Evolutionary conservation across 2,329 filamentous ascomycete species (phyloP), one percentile per base, ranked within the genome.

Genomic region (Westerdykella ornata): DNA sequence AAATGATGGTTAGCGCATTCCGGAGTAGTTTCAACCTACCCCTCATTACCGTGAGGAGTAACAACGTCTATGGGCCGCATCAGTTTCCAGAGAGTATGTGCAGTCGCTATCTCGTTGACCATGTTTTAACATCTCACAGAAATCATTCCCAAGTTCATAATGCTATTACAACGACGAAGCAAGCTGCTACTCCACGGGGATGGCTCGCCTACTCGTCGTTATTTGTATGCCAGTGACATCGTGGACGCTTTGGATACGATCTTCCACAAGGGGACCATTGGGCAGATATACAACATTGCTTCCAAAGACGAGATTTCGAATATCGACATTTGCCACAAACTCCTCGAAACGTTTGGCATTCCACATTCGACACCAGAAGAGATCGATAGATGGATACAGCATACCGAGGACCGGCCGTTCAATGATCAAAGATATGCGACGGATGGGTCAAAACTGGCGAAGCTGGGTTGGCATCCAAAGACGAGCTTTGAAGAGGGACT

Each of bases 1-100:
- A 89, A 68, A 88, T 88, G 84, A 73, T 87, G 57, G 84, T 90
- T n/a, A 81, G 84, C 62, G 86, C 85, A n/a, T 92, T 89, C 62
- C 77, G 82, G 60, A 88, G 85, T 69, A 86, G 82, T 65, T 89
- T 88, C 72, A 84, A 84, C 63, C 72, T 92, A 11, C 85, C 85
- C 1, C 78, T 81, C 38, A 86, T 90, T 49, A 85, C 89, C 53
- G 82, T 89, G 19, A 76, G 85, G 37, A 84, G 84, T 61, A 90
- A 90, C 70, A 90, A 92, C 56, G 84, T 90, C 20, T 92, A 89
- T 56, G 86, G 86, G 0, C 86, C 86, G 16, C 84, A 89, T 59
- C 85, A 90, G 61, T 88, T 83, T 61, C 85, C 85, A 0, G 85
- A 89, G 68, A 88, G 85, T 88, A 68, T 66, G 82, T 67, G 6